Conservation (phyloP, 164 flowering plant species). For the Santalum album region DNA sequence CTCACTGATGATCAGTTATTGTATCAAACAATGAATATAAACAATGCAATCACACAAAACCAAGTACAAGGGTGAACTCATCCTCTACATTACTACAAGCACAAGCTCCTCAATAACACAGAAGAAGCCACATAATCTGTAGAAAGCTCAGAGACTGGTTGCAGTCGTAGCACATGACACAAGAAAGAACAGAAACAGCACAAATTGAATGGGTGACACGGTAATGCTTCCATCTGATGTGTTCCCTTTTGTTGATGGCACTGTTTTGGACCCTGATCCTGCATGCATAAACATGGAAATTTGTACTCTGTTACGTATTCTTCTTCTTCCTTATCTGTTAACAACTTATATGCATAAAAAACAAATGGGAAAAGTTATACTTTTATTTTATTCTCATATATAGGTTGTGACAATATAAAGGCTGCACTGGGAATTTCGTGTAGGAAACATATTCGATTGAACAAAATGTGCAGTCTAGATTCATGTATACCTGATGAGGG, state of each 20-base stretch:
- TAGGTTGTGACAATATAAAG: no score
- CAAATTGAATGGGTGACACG: neutral
- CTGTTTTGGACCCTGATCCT: constrained; percentile 15
- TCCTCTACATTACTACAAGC: neutral
- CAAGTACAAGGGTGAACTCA: no score
- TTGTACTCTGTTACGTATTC: no score
- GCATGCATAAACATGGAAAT: neutral
- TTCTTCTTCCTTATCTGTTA: no score
- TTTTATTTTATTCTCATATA: no score
- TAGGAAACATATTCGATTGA: neutral
- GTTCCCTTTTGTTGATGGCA: constrained; percentile 7
- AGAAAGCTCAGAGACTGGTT: constrained; percentile 5
- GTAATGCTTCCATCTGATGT: constrained; percentile 13
- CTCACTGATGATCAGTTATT: no score
- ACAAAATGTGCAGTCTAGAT: neutral
- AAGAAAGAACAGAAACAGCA: constrained; percentile 2
- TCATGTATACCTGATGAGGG: constrained; percentile 16
- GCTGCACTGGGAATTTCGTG: no score
- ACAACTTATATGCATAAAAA: no score
- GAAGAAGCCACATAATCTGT: neutral
- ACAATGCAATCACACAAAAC: no score
- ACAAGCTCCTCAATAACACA: neutral
- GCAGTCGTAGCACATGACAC: neutral
- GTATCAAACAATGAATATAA: no score
- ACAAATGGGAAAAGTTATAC: neutral